Base-by-base conservation (phyloP, 345 rosid genomes). In the Ceriops zippeliana region DNA sequence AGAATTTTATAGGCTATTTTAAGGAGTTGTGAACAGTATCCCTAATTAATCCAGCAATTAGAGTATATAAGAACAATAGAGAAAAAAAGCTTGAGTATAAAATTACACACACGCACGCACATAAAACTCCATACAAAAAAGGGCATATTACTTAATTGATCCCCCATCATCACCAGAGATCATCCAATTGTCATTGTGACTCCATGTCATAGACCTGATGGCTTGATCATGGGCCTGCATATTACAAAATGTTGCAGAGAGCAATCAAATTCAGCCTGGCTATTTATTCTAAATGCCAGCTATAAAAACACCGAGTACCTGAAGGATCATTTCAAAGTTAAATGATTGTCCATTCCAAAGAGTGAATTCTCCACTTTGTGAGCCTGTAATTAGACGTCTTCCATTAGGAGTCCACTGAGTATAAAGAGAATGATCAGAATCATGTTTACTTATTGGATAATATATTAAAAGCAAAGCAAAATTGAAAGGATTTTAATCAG, bases 91-190 rank as follows among this genome's bases (percentile, higher is more conserved):
- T 34, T 2, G 0, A 34, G 1, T 34, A 34, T 34, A 34, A 37
- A 37, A 37, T 37, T 38, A 9, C 1, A 38, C 9, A 38, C 9
- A 10, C 8, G 0, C 9, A 10, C 8, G 2, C 2, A 37, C 10
- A 37, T 37, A 10, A 37, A 37, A 16, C 49, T 42, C 49, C 49
- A 42, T 42, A 0, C 67, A 17, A 27, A 27, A 28, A 27, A 28
- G 34, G 31, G 68, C 32, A 70, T 20, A 65, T 73, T 88, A 95
- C 99, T 90, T 95, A 79, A 95, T 84, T 49, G 96, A 71, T 35
- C 99, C 99, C 46, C 96, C 99, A 77, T 95, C 99, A 78, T 95
- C 99, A 66, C 99, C 99, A 69, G 99, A 91, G 71, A 95, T 89
- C 99, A 95, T 91, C 90, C 88, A 95, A 73, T 83, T 95, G 75